Conservation (phyloP, 2,329 filamentous ascomycete genomes). For the Xylogone sp. region DNA sequence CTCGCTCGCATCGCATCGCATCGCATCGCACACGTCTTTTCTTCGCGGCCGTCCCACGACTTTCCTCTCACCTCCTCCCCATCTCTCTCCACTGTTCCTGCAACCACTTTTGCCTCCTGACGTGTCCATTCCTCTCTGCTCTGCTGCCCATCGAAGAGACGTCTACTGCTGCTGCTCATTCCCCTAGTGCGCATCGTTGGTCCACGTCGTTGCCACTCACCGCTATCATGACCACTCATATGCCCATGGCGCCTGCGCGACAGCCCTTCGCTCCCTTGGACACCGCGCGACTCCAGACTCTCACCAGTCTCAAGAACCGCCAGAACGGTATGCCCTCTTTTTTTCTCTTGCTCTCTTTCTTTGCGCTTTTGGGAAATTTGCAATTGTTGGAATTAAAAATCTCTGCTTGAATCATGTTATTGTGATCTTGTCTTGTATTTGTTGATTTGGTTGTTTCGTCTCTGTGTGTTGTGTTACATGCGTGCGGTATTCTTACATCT, state of each 20-base stretch:
- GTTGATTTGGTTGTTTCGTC: neutral
- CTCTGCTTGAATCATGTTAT: too few species aligned
- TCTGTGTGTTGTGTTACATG: neutral
- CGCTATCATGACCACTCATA: conserved; percentile 19
- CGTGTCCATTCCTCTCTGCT: neutral
- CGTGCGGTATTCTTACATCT: conserved; percentile 18
- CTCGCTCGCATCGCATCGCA: too few species aligned
- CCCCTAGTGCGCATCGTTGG: too few species aligned
- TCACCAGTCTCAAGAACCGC: conserved; percentile 74
- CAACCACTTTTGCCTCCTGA: neutral
- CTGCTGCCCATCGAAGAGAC: neutral
- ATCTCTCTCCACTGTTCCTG: too few species aligned
- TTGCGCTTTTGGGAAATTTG: conserved; percentile 28
- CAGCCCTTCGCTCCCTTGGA: conserved; percentile 76
- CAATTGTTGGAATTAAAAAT: too few species aligned
- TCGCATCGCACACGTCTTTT: too few species aligned
- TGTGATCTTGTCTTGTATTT: neutral
- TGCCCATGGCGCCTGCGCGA: conserved; percentile 32
- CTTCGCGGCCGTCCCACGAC: too few species aligned
- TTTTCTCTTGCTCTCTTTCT: conserved; percentile 35
- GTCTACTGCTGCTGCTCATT: too few species aligned
- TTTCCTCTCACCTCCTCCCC: too few species aligned
- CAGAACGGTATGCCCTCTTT: conserved; percentile 57
- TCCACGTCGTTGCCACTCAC: neutral
- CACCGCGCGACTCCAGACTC: conserved; percentile 62